Base-by-base conservation (phyloP, 306 rosid genomes). In the Spatholobus suberectus region DNA sequence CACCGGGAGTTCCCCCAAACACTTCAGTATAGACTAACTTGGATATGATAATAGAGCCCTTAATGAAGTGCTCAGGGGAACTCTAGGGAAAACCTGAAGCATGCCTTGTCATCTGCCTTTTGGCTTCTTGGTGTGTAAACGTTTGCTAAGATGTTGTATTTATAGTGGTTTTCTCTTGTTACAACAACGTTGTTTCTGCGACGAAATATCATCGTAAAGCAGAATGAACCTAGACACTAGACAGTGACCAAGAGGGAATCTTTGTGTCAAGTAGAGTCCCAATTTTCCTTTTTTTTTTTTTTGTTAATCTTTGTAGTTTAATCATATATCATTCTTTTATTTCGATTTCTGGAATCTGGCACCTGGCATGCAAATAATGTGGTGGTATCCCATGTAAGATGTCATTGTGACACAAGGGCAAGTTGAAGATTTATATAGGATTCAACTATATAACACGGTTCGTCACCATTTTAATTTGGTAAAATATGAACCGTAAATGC, bases 1-100 rank as follows among this genome's bases (percentile, higher is more conserved):
- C 81, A 21, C 81, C 84, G 0, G 55, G 87, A 78, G 87, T 84
- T 84, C 87, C 87, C 87, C 87, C 87, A 84, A 84, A 84, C 87
- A 84, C 87, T 84, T 84, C 87, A 84, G 70, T 41, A 41, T 32
- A 63, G 49, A 49, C 35, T 37, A 65, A 15, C 15, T 27, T 11
- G 0, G 40, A 73, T 62, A 7, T 23, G 46, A 23, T 6, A 10
- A 4, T 10, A 17, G 14, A 47, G 79, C 72, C 87, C 84, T 70
- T 37, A 21, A 29, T 78, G 87, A 84, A 84, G 87, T 24, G 78
- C 27, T 38, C 82, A 47, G 3, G 75, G 79, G 18, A 80, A 85
- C 88, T 80, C 88, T 43, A 74, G 87, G 87, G 58, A 80, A 74
- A 55, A 68, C 82, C 79, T 69, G 82, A 68, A 54, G 9, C 12